Base-by-base conservation (phyloP, 1,284 basidiomycete genomes). In the Leccinum insolens region DNA sequence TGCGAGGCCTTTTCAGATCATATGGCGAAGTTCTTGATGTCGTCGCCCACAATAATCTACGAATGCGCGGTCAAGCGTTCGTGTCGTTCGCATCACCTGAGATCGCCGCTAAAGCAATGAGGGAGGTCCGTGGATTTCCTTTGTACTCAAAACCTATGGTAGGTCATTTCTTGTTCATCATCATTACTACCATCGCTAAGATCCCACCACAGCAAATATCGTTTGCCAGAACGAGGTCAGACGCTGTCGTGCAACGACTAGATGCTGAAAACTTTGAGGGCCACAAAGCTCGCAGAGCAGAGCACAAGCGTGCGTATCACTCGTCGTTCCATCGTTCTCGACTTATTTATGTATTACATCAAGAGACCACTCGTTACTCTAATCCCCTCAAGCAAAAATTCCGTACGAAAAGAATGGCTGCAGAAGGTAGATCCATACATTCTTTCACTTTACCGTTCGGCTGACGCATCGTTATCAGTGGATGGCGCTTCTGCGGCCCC, bases 61-160 rank as follows among this genome's bases (percentile, higher is more conserved):
- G 97, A 41, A 99, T 99, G 98, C 87, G 98, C 55, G 97, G 97
- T 12, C 97, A 99, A 82, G 97, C 97, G 6, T 99, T 99, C 76
- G 94, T 99, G 20, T 95, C 94, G 39, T 98, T 99, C 79, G 86
- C 86, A 69, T 89, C 90, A 63, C 84, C 89, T 64, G 92, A 96
- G 68, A 86, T 88, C 65, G 97, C 97, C 39, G 86, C 88, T 75
- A 94, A 92, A 79, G 97, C 97, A 6, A 85, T 94, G 85, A 93
- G 89, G 81, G 97, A 99, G 79, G 95, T 98, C 49, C 87, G 91
- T 67, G 90, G 95, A 62, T 99, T 99, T 78, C 97, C 97, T 7
- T 80, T 99, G 39, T 99, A 99, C 78, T 95, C 95, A 8, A 98
- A 98, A 79, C 95, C 96, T 2, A 96, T 99, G 89, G 95, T 96